Evolutionary conservation across 495 filamentous ascomycete species (phyloP), one percentile per base, ranked within the genome.

Genomic region (Penicillium argentinense): DNA sequence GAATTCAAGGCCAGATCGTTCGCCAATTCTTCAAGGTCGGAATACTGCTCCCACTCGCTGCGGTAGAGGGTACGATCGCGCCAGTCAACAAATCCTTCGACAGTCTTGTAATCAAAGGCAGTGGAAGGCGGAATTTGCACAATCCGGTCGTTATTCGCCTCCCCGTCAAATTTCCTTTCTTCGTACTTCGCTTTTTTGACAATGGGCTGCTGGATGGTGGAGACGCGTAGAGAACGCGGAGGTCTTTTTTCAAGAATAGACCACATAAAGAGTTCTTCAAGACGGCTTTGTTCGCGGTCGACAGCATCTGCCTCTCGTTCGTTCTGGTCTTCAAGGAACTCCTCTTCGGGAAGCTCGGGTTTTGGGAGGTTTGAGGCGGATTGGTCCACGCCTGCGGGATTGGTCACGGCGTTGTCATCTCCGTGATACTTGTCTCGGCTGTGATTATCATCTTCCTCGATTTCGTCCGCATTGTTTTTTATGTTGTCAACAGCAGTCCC

Each of bases 221-320:
- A 19, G 12, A 51, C 17, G 0, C 34, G 16, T 9, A 66, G 50
- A 18, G 12, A 11, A 1, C 47, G 33, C n/a, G 63, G 62, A 0
- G 40, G 47, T 16, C 54, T 41, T 16, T 53, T 58, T 16, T 62
- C 64, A 9, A 91, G 58, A 8, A 83, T 27, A 0, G 49, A 47
- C 80, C 82, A 85, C 8, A 89, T 45, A 9, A 60, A 51, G 26
- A 59, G 55, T 64, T 91, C 85, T 60, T 86, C 84, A 6, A 53
- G 39, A 11, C 57, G 66, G 47, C 78, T 77, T 11, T 66, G 56
- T 48, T 72, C 57, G 17, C 53, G 60, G 51, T 91, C 86, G 4
- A 76, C 39, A 0, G 45, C 46, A 46, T 86, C 82, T 0, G 79
- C 70, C 39, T 84, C 75, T 0, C 60, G 65, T 36, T 85, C 77